Base-by-base conservation (phyloP, 2,329 filamentous ascomycete genomes). In the Lachnum nothofagi region DNA sequence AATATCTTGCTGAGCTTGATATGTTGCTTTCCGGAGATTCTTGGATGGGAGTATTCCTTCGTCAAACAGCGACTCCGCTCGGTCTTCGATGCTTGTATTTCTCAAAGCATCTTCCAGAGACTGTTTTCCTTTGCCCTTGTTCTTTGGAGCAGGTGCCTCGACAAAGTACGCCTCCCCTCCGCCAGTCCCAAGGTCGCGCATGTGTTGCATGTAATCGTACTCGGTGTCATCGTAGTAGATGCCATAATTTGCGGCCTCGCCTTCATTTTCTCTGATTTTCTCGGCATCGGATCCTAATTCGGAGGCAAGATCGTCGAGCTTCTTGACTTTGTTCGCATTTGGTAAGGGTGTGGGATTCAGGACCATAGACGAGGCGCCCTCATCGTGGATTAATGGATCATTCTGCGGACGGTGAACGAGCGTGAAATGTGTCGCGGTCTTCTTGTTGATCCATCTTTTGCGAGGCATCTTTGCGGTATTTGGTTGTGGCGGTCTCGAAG, bases 151-250 rank as follows among this genome's bases (percentile, higher is more conserved):
- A 44, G 79, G 77, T n/a, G 80, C 77, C 59, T 96, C 90, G 33
- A 98, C 78, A 64, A 95, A 97, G 41, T 91, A 83, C 24, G 85
- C 81, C 47, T 90, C 85, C 24, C 87, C 87, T 2, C 64, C 64
- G 3, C 74, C 88, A 37, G 74, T 69, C 49, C 84, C 84, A n/a
- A 98, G 72, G 61, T 97, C 93, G 47, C 90, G 86, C 77, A 98
- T 74, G 70, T 98, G 93, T 69, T 98, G 93, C 93, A 98, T 98
- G 72, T 98, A 98, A 70, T 98, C 93, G 70, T 98, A 98, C 64
- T 88, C 80, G 56, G 88, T 86, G 70, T 98, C 93, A 69, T 98
- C 94, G 68, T 79, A 98, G 75, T 87, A 98, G 56, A 98, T 81
- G 56, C 93, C 93, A 69, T 96, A 82, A 67, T 87, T 88, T 58